Evolutionary conservation across 78 protist genomes (phyloP).

Genomic region (Dictyostelium firmibasis): DNA sequence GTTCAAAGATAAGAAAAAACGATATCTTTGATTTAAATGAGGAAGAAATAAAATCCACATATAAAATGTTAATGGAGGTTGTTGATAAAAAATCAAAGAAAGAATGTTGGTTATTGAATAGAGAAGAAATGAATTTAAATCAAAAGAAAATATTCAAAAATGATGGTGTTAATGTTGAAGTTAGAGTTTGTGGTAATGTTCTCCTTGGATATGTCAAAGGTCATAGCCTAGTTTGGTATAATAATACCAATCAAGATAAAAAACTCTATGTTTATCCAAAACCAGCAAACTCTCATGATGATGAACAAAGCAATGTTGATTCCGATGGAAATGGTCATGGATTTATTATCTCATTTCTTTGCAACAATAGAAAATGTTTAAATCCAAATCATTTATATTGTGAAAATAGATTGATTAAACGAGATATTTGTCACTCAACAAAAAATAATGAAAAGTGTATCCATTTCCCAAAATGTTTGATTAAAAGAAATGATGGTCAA

Average conservation of each 20-base stretch:
- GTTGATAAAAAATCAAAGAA: neutral
- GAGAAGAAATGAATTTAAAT: neutral
- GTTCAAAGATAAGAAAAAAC: neutral
- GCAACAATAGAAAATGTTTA: neutral
- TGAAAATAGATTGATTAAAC: neutral
- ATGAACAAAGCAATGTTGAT: neutral
- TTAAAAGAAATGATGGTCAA: neutral
- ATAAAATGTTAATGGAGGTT: neutral
- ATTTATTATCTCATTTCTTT: neutral
- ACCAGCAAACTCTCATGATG: neutral
- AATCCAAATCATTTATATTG: neutral
- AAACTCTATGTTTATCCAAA: neutral
- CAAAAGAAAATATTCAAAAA: neutral
- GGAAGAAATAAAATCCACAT: neutral
- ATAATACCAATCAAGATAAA: neutral
- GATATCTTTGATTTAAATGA: neutral
- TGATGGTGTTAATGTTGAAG: neutral
- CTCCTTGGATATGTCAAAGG: neutral
- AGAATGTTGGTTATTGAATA: neutral
- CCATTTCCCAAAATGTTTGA: neutral
- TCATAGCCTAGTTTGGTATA: neutral
- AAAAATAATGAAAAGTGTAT: neutral
- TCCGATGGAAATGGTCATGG: neutral
- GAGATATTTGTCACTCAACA: neutral
- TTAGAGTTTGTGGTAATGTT: neutral